These are phyloP conservation scores for Nannochloropsis gaditana DNA, from an alignment of 108 stramenopile species.

Conservation along the genomic window DNA sequence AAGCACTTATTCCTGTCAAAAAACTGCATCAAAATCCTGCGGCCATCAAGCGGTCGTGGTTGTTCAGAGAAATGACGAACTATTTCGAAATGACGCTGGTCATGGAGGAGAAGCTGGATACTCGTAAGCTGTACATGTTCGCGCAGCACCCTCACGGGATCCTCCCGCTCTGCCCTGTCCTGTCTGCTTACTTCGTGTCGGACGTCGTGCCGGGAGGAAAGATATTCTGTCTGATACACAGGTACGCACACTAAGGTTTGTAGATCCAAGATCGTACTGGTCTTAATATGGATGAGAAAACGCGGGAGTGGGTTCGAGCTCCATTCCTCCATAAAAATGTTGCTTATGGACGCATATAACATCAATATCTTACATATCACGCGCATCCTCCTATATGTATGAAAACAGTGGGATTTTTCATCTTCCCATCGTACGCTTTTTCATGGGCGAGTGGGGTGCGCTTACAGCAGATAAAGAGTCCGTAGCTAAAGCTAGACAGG, in stretches of 20 bases:
- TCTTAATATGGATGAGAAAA: no score
- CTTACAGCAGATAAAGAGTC: constrained; percentile 4
- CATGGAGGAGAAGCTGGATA: background rate
- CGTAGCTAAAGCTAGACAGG: background rate
- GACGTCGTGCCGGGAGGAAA: background rate
- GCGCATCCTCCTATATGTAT: no score
- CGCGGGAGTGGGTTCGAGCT: no score
- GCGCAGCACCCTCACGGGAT: background rate
- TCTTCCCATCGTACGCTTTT: background rate
- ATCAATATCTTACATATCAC: no score
- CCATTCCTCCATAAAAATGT: no score
- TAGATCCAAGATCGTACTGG: no score
- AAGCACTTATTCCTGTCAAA: background rate
- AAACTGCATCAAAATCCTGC: background rate
- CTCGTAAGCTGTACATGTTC: background rate
- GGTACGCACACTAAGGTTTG: background rate
- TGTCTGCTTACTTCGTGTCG: constrained; percentile 10
- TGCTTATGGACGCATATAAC: no score
- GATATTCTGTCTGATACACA: constrained; percentile 6
- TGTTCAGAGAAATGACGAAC: background rate
- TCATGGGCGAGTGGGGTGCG: constrained; percentile 5
- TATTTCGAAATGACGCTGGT: constrained; percentile 14
- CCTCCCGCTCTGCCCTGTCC: background rate
- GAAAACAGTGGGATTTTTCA: background rate
- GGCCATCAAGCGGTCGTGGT: constrained; percentile 2